These are phyloP conservation scores for Scedosporium aurantiacum DNA, from an alignment of 2,329 filamentous ascomycete species.

Conservation along the genomic window DNA sequence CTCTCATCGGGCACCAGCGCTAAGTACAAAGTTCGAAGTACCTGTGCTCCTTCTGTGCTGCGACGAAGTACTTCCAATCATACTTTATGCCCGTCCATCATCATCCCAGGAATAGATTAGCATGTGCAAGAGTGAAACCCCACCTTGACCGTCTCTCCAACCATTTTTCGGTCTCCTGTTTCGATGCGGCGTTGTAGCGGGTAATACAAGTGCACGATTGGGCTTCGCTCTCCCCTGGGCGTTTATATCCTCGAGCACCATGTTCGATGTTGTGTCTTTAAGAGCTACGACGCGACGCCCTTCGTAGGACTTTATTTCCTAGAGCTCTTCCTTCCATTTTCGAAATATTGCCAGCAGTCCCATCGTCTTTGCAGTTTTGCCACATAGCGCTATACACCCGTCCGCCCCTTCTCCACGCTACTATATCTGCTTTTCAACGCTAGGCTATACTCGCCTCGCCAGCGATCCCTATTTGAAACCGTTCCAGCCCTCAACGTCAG, in stretches of 20 bases:
- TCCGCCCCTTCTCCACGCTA: background rate
- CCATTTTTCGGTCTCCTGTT: background rate
- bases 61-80: too few species aligned
- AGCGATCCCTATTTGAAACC: background rate
- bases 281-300: background rate
- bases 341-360: background rate
- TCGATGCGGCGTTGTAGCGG: background rate
- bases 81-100: too few species aligned
- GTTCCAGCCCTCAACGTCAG: background rate
- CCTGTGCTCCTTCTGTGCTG: too few species aligned
- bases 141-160: background rate
- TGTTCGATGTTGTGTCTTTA: background rate
- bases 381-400: background rate
- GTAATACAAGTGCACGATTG: background rate
- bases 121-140: constrained; percentile 1
- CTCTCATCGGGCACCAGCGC: background rate
- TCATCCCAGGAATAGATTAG: background rate
- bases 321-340: background rate
- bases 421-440: background rate
- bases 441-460: background rate
- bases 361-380: background rate
- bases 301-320: background rate
- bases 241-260: background rate
- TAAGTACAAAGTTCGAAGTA: background rate
- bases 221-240: background rate